Evolutionary conservation across 345 rosid species (phyloP).

Genomic region (Citrus maxima): DNA sequence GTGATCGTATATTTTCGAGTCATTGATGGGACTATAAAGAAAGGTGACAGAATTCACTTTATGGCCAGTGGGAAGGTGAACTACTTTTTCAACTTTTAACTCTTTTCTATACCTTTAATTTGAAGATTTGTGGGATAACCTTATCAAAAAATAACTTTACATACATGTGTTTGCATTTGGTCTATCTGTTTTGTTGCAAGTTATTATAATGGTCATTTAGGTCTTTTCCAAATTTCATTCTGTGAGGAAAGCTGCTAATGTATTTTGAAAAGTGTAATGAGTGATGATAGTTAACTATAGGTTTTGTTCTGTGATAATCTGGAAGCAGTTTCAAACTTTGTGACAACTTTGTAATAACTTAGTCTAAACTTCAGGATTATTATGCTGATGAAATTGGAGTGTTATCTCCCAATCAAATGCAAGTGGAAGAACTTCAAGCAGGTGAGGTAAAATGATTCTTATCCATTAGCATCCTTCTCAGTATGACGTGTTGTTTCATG

Average conservation of each 20-base stretch:
- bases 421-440: slow-evolving; percentile 81
- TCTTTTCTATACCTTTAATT: not conserved
- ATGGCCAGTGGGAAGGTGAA: slow-evolving; percentile 94
- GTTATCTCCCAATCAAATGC: slow-evolving; percentile 89
- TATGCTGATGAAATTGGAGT: slow-evolving; percentile 94
- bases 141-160: not conserved
- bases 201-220: too few species aligned
- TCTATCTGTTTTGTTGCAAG: not conserved
- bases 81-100: slow-evolving; percentile 4
- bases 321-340: not conserved
- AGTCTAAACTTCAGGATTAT: slow-evolving; percentile 61
- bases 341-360: slow-evolving; percentile 3
- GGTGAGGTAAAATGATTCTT: slow-evolving; percentile 75
- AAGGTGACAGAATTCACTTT: slow-evolving; percentile 86
- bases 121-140: not conserved
- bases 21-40: slow-evolving; percentile 86
- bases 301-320: not conserved
- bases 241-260: not conserved
- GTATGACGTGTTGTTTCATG: not conserved
- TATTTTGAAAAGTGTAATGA: not conserved
- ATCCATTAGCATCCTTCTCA: not conserved
- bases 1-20: slow-evolving; percentile 96
- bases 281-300: not conserved
- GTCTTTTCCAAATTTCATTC: not conserved
- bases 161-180: not conserved